Conservation (phyloP, 1,284 basidiomycete species). For the Cutaneotrichosporon cutaneum region DNA sequence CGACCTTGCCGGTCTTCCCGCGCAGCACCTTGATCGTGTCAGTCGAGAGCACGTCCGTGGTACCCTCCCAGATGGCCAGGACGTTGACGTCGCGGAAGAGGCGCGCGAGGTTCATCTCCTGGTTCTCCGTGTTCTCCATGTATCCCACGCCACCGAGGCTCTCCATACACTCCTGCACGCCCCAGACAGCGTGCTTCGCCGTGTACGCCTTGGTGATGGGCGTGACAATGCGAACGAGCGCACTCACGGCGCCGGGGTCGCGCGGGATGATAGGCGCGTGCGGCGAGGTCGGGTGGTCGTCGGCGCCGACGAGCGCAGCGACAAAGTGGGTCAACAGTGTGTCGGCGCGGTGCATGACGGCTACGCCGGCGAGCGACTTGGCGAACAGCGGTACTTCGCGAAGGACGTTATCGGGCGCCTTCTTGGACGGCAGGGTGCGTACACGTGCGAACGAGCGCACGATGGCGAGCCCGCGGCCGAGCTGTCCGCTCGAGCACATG, state of each 20-base stretch:
- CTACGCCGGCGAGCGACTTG: slow-evolving; percentile 62
- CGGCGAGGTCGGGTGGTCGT: slow-evolving; percentile 59
- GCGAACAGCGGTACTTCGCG: slow-evolving; percentile 57
- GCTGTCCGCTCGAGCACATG: slow-evolving; percentile 53
- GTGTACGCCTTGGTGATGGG: slow-evolving; percentile 70
- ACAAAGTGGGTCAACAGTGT: slow-evolving; percentile 64
- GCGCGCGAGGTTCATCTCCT: slow-evolving; percentile 41
- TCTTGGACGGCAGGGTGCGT: slow-evolving; percentile 55
- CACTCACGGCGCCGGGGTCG: slow-evolving; percentile 42
- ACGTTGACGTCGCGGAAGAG: slow-evolving; percentile 66
- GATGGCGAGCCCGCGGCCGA: slow-evolving; percentile 65
- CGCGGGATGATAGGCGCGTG: slow-evolving; percentile 10
- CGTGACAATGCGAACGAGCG: slow-evolving; percentile 65
- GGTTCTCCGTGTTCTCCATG: slow-evolving; percentile 73
- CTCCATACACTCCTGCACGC: slow-evolving; percentile 80
- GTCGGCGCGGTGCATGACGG: slow-evolving; percentile 64
- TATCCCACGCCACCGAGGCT: slow-evolving; percentile 65
- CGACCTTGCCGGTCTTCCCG: slow-evolving; percentile 6
- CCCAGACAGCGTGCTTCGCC: slow-evolving; percentile 65
- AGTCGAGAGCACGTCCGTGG: slow-evolving; percentile 39
- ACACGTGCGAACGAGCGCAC: slow-evolving; percentile 64
- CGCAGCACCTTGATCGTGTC: slow-evolving; percentile 27
- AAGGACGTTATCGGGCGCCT: slow-evolving; percentile 57
- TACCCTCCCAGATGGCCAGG: slow-evolving; percentile 81
- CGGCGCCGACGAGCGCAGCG: slow-evolving; percentile 62